Conservation (phyloP, 805 yeast species). For the Priceomyces castillae region DNA sequence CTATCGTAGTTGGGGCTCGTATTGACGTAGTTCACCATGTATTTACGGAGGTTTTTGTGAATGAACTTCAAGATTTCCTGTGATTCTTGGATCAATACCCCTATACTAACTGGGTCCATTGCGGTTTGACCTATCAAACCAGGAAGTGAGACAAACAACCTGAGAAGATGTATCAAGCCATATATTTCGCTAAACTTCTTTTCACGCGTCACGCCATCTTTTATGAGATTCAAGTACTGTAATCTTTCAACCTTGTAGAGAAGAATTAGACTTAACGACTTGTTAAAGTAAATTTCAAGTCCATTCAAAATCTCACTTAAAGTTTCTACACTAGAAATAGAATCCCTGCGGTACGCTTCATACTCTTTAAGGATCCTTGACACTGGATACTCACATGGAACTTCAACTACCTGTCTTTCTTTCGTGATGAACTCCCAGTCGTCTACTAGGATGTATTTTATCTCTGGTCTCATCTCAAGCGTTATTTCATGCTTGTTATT, state of each 20-base stretch:
- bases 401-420: conserved; percentile 62
- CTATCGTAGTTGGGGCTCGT: conserved; percentile 41
- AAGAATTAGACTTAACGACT: conserved; percentile 63
- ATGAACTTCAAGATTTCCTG: conserved; percentile 55
- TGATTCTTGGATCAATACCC: conserved; percentile 51
- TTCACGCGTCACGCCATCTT: conserved; percentile 31
- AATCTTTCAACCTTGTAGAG: conserved; percentile 76
- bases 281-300: conserved; percentile 68
- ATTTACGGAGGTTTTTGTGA: conserved; percentile 37
- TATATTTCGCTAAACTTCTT: conserved; percentile 49
- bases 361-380: conserved; percentile 55
- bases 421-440: conserved; percentile 94
- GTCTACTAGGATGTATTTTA: conserved; percentile 74
- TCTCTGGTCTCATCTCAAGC: conserved; percentile 57
- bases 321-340: conserved; percentile 14
- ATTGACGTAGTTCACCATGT: conserved; percentile 35
- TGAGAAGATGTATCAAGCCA: conserved; percentile 78
- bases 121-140: conserved; percentile 74
- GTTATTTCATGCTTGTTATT: conserved; percentile 42
- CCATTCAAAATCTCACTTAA: conserved; percentile 73
- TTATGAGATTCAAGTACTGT: conserved; percentile 58
- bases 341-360: conserved; percentile 23
- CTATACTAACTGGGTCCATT: conserved; percentile 75
- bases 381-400: conserved; percentile 62
- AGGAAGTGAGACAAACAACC: conserved; percentile 77